These are phyloP conservation scores for Lentinula raphanica DNA, from an alignment of 768 basidiomycete genomes.

Conservation along the genomic window DNA sequence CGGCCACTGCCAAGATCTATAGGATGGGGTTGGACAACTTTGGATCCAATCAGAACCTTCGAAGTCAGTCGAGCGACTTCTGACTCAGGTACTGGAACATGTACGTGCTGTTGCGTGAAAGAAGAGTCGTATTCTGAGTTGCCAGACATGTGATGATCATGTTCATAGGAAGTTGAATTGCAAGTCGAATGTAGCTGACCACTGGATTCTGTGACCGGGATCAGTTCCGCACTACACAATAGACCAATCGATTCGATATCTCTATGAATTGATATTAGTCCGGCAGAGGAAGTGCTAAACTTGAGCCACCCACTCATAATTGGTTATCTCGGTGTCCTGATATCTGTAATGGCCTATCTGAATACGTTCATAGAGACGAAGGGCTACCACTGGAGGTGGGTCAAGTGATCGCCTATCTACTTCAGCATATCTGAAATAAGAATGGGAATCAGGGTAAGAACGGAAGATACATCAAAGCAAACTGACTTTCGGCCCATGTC, in stretches of 20 bases:
- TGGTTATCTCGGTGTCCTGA: slow-evolving; percentile 21
- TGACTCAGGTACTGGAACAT: not conserved
- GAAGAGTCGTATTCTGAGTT: not conserved
- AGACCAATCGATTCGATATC: slow-evolving; percentile 60
- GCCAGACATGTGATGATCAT: not conserved
- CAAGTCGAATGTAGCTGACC: not conserved
- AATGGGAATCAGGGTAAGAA: slow-evolving; percentile 6
- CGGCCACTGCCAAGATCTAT: slow-evolving; percentile 55
- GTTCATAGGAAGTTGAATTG: not conserved
- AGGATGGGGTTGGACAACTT: slow-evolving; percentile 51
- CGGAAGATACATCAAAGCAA: not conserved
- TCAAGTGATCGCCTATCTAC: slow-evolving; percentile 63
- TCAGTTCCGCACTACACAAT: slow-evolving; percentile 76
- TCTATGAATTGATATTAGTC: slow-evolving; percentile 25
- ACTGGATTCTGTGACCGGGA: slow-evolving; percentile 42
- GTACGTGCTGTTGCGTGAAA: no score
- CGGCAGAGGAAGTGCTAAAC: not conserved
- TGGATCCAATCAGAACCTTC: slow-evolving; percentile 45
- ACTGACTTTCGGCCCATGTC: slow-evolving; percentile 58
- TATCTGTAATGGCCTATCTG: slow-evolving; percentile 30
- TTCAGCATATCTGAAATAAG: slow-evolving; percentile 45
- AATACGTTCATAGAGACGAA: slow-evolving; percentile 41
- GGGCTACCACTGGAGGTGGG: slow-evolving; percentile 57
- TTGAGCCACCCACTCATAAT: slow-evolving; percentile 37
- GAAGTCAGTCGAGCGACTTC: not conserved